Evolutionary conservation across 1,284 basidiomycete genomes (phyloP).

Genomic region (Sanghuangporus baumii): DNA sequence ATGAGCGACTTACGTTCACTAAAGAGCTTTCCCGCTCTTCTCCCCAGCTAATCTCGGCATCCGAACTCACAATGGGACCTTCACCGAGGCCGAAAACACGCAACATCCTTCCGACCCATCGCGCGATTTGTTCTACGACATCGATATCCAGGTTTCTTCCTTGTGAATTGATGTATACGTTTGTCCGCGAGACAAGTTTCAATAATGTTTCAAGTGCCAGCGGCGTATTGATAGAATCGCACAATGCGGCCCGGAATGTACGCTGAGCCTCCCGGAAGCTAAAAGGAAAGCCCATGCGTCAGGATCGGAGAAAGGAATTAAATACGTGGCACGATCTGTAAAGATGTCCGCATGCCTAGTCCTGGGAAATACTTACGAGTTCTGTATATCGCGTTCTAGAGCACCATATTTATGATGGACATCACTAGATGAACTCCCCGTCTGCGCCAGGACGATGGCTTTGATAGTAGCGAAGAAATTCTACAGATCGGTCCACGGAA

Average conservation of each 20-base stretch:
- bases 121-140: slow-evolving; percentile 69
- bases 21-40: slow-evolving; percentile 40
- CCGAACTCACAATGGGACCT: slow-evolving; percentile 40
- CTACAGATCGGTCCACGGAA: slow-evolving; percentile 35
- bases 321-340: slow-evolving; percentile 9
- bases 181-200: slow-evolving; percentile 83
- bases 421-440: slow-evolving; percentile 44
- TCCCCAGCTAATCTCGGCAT: slow-evolving; percentile 66
- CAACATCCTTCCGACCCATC: slow-evolving; percentile 88
- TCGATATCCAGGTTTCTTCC: slow-evolving; percentile 61
- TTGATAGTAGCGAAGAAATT: slow-evolving; percentile 93
- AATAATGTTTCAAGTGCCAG: slow-evolving; percentile 73
- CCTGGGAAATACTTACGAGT: slow-evolving; percentile 40
- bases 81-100: slow-evolving; percentile 94
- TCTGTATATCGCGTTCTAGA: slow-evolving; percentile 60
- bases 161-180: slow-evolving; percentile 78
- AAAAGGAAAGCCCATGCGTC: slow-evolving; percentile 13
- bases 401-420: slow-evolving; percentile 59
- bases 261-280: slow-evolving; percentile 76
- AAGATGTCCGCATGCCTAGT: neutral
- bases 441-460: slow-evolving; percentile 64
- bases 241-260: slow-evolving; percentile 85
- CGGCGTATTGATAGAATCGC: slow-evolving; percentile 97
- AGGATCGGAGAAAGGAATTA: slow-evolving; percentile 17
- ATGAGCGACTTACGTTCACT: slow-evolving; percentile 49